Base-by-base conservation (phyloP, 495 filamentous ascomycete species). In the Trichoderma gamsii region DNA sequence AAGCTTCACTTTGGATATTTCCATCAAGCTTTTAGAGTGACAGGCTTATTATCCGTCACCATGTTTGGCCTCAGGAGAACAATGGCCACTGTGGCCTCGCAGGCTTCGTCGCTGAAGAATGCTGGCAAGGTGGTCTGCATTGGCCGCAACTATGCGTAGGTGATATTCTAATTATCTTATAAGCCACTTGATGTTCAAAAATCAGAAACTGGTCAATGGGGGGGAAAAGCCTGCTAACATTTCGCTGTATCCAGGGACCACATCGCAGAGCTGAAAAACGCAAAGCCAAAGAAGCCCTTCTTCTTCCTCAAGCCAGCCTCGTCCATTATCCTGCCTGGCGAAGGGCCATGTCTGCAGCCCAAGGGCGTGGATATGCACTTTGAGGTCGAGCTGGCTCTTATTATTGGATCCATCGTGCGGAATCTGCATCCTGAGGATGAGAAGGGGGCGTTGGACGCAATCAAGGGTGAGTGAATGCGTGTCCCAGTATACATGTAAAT, bases 251-350 rank as follows among this genome's bases (percentile, higher is more conserved):
- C 65, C 77, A 96, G 92, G 77, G 94, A 97, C 81, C 95, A 99
- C 79, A 89, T 97, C 73, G 84, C 88, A 72, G 95, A 99, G 83
- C 85, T 99, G 72, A 92, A 92, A 81, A 96, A 88, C 77, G 81
- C 84, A 67, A 83, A 86, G 59, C 93, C 95, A 67, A 92, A 91
- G 77, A 90, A 96, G 75, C 95, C 96, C 7, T 97, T 99, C 80
- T 99, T 96, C 88, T 99, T 99, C 86, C 85, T 97, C 69, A 99
- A 99, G 84, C 96, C 95, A 7, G 75, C 92, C 0, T 87, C 88
- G 66, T 88, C 92, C 21, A 88, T 99, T 70, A 85, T 97, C 1
- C 83, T 88, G 18, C 93, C 93, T 3, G 82, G 83, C 49, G 82
- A 83, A 35, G 93, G 96, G 5, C 90, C 93, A n/a, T 87, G 97